Percentiles rank a stretch among this genome's conserved stretches.
These are phyloP conservation scores for Yamadazyma insecticola DNA, from an alignment of 805 yeast genomes.

Conservation along the genomic window DNA sequence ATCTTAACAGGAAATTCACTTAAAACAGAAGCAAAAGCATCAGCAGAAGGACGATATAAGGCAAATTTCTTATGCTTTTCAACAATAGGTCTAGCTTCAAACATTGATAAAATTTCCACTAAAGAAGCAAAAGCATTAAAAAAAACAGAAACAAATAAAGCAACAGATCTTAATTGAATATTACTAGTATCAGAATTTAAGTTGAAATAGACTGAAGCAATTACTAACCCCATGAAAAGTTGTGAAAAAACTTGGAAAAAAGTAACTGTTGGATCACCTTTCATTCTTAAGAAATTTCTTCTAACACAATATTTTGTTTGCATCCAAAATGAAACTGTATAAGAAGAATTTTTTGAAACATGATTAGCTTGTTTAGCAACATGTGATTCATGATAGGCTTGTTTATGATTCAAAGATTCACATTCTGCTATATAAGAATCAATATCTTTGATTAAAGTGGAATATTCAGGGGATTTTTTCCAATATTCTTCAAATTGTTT, in stretches of 20 bases:
- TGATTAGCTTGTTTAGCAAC: constrained; percentile 37
- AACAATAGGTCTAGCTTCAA: constrained; percentile 59
- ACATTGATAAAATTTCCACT: constrained; percentile 55
- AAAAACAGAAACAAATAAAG: constrained; percentile 55
- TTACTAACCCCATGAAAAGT: constrained; percentile 51
- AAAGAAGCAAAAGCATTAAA: constrained; percentile 59
- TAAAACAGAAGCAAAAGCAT: constrained; percentile 57
- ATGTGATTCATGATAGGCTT: constrained; percentile 18
- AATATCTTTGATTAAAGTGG: constrained; percentile 35
- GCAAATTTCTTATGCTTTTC: constrained; percentile 70
- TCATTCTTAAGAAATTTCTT: constrained; percentile 51
- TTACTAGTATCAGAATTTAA: constrained; percentile 47
- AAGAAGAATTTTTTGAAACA: constrained; percentile 30
- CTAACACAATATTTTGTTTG: constrained; percentile 49
- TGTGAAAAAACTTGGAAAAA: constrained; percentile 49
- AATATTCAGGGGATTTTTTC: constrained; percentile 51
- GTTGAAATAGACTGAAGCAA: constrained; percentile 57
- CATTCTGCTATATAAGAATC: constrained; percentile 32
- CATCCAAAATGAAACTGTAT: constrained; percentile 40
- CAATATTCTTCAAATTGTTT: constrained; percentile 55
- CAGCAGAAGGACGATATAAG: constrained; percentile 70
- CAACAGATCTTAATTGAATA: constrained; percentile 60
- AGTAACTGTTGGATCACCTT: constrained; percentile 55
- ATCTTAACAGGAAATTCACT: constrained; percentile 62
- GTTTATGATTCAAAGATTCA: constrained; percentile 12